Evolutionary conservation across 148 eudicot genomes (phyloP).

Genomic region (Cornus florida): DNA sequence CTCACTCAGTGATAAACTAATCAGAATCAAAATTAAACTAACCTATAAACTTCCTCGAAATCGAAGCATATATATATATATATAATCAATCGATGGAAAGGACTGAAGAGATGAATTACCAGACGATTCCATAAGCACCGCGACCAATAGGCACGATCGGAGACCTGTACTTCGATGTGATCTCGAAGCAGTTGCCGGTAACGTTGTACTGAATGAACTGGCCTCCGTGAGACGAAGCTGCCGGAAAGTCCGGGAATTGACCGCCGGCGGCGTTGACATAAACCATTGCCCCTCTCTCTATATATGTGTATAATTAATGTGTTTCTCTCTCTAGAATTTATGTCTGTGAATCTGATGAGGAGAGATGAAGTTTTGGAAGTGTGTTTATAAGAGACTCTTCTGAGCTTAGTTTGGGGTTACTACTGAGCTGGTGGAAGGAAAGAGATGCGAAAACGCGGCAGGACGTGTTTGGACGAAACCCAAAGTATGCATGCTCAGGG

Average conservation of each 20-base stretch:
- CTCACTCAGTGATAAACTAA: neutral
- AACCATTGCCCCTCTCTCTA: slow-evolving; percentile 1
- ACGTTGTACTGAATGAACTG: slow-evolving; percentile 74
- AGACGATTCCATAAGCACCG: slow-evolving; percentile 96
- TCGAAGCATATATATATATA: too few species aligned
- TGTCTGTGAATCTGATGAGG: neutral
- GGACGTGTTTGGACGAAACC: slow-evolving; percentile 11
- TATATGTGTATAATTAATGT: neutral
- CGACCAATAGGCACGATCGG: slow-evolving; percentile 96
- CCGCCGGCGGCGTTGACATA: slow-evolving; percentile 21
- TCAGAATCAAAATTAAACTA: neutral
- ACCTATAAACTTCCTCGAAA: neutral
- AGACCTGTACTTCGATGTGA: slow-evolving; percentile 78
- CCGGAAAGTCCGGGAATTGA: slow-evolving; percentile 58
- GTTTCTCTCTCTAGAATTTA: neutral
- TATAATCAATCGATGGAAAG: neutral
- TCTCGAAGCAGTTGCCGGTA: slow-evolving; percentile 66
- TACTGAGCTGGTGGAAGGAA: slow-evolving; percentile 10
- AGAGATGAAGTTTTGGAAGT: neutral
- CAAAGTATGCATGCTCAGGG: too few species aligned
- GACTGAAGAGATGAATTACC: slow-evolving; percentile 35
- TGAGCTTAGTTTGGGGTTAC: neutral
- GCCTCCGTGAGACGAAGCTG: slow-evolving; percentile 59
- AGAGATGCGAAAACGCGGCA: neutral
- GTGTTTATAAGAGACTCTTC: neutral